Evolutionary conservation across 2,329 filamentous ascomycete genomes (phyloP).

Genomic region (Penicillium sumatraense): DNA sequence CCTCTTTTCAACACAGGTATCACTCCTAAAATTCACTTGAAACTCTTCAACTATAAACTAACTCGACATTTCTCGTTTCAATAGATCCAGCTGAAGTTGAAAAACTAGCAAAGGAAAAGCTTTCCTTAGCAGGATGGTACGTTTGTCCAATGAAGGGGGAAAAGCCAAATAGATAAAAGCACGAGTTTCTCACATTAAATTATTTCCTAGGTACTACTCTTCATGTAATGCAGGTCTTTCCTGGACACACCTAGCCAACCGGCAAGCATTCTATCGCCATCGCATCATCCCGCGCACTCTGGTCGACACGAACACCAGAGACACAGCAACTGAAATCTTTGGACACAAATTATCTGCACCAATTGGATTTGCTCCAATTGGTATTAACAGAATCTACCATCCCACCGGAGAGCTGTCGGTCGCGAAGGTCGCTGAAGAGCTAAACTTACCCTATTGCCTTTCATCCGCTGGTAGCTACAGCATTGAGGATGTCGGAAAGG

Average conservation of each 20-base stretch:
- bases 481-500: slow-evolving; percentile 63
- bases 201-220: slow-evolving; percentile 12
- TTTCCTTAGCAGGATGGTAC: background rate
- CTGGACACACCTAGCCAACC: slow-evolving; percentile 56
- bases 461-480: slow-evolving; percentile 60
- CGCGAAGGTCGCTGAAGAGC: slow-evolving; percentile 62
- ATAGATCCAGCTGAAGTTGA: slow-evolving; percentile 1
- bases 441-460: slow-evolving; percentile 64
- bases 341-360: slow-evolving; percentile 63
- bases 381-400: slow-evolving; percentile 70
- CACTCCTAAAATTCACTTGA: background rate
- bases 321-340: slow-evolving; percentile 63
- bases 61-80: background rate
- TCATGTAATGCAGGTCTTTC: slow-evolving; percentile 38
- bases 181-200: background rate
- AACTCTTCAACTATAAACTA: background rate
- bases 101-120: slow-evolving; percentile 2
- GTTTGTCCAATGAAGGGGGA: background rate
- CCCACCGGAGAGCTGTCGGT: slow-evolving; percentile 62
- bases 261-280: slow-evolving; percentile 67
- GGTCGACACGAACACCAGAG: slow-evolving; percentile 63
- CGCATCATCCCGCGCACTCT: slow-evolving; percentile 66
- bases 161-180: too few relatives aligned
- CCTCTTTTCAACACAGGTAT: slow-evolving; percentile 9
- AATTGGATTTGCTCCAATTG: slow-evolving; percentile 68